Conservation (phyloP, 148 eudicot genomes). For the Rhododendron ovatum region DNA sequence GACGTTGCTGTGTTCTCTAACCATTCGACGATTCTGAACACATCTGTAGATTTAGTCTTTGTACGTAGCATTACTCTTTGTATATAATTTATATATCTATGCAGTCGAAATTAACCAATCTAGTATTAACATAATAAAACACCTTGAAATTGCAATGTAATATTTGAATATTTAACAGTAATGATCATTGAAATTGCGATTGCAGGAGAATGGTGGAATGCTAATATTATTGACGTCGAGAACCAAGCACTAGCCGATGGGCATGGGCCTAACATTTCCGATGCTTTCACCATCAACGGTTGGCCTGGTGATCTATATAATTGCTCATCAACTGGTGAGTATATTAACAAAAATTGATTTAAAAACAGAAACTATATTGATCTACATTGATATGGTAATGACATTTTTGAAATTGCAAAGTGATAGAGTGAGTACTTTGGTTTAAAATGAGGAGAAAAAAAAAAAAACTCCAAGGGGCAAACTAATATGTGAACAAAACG, state of each 20-base stretch:
- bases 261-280: constrained; percentile 45
- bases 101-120: no score
- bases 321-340: constrained; percentile 52
- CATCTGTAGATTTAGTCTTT: background rate
- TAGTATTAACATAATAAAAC: no score
- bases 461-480: background rate
- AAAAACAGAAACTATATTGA: background rate
- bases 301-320: constrained; percentile 53
- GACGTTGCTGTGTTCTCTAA: no score
- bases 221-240: constrained; percentile 42
- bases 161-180: background rate
- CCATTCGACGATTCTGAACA: background rate
- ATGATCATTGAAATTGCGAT: background rate
- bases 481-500: no score
- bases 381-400: background rate
- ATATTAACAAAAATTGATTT: background rate
- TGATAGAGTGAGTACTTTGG: background rate
- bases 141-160: background rate
- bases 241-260: constrained; percentile 33
- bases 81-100: background rate
- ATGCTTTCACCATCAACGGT: constrained; percentile 64
- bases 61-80: background rate
- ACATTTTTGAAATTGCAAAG: background rate
- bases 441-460: background rate
- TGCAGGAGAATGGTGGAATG: constrained; percentile 85